These are phyloP conservation scores for Trichoderma asperellum DNA, from an alignment of 2,329 filamentous ascomycete genomes.

Conservation along the genomic window DNA sequence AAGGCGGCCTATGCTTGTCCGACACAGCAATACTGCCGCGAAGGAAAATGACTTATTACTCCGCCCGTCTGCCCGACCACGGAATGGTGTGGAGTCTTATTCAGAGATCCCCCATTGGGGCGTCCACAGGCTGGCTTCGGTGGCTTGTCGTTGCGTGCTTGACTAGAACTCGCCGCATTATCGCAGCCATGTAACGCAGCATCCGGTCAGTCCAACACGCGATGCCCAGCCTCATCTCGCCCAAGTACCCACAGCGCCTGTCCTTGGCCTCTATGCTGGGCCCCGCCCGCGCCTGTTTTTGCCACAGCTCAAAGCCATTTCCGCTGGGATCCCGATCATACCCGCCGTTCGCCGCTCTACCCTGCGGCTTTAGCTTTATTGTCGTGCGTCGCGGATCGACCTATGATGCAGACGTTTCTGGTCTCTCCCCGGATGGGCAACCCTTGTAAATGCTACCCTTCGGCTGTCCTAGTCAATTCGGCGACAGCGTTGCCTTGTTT, in stretches of 20 bases:
- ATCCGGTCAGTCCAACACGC: not conserved
- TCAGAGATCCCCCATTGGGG: not conserved
- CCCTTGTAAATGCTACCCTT: slow-evolving; percentile 23
- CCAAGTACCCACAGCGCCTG: slow-evolving; percentile 7
- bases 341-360: slow-evolving; percentile 25
- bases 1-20: slow-evolving; percentile 3
- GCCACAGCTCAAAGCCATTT: slow-evolving; percentile 27
- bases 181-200: slow-evolving; percentile 23
- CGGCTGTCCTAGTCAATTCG: slow-evolving; percentile 16
- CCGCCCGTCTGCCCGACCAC: slow-evolving; percentile 17
- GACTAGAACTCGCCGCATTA: slow-evolving; percentile 2
- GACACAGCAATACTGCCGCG: not conserved
- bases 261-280: not conserved
- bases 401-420: slow-evolving; percentile 11
- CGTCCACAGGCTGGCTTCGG: slow-evolving; percentile 10
- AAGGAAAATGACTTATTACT: not conserved
- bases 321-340: slow-evolving; percentile 27
- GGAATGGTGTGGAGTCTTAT: slow-evolving; percentile 22
- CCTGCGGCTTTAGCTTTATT: slow-evolving; percentile 7
- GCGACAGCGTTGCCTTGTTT: slow-evolving; percentile 21
- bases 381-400: slow-evolving; percentile 24
- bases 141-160: slow-evolving; percentile 1
- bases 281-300: slow-evolving; percentile 16
- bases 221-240: slow-evolving; percentile 18
- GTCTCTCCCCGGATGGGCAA: slow-evolving; percentile 21